Conservation (phyloP, 2,329 filamentous ascomycete species). For the Beauveria asiatica region DNA sequence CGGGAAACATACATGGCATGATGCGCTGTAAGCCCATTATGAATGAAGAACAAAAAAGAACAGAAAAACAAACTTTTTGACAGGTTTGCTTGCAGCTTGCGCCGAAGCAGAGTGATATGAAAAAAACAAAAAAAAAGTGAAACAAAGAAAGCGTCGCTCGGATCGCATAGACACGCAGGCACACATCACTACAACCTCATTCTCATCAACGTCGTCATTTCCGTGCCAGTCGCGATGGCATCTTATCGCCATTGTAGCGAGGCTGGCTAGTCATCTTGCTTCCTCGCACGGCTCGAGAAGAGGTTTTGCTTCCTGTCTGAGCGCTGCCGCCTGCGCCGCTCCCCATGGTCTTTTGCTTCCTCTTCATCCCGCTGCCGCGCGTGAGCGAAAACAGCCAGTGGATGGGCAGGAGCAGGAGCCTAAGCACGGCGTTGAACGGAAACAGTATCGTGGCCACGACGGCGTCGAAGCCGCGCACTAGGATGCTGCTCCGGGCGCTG, state of each 20-base stretch:
- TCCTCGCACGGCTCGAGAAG: neutral
- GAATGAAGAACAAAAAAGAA: neutral
- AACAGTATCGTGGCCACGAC: constrained; percentile 27
- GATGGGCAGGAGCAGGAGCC: constrained; percentile 34
- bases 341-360: constrained; percentile 17
- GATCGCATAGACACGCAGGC: neutral
- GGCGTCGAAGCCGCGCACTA: constrained; percentile 30
- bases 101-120: too few relatives aligned
- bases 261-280: constrained; percentile 17
- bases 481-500: constrained; percentile 29
- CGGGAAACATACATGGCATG: too few relatives aligned
- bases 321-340: neutral
- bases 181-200: neutral
- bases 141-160: neutral
- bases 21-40: too few relatives aligned
- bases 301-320: constrained; percentile 1
- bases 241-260: constrained; percentile 27
- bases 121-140: neutral
- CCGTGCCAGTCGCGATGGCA: constrained; percentile 17
- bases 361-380: constrained; percentile 16
- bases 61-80: neutral
- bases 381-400: constrained; percentile 27
- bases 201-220: neutral
- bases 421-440: constrained; percentile 33
- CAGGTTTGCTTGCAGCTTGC: too few relatives aligned